These are phyloP conservation scores for Bacidia gigantensis DNA, from an alignment of 495 filamentous ascomycete species.

Conservation along the genomic window DNA sequence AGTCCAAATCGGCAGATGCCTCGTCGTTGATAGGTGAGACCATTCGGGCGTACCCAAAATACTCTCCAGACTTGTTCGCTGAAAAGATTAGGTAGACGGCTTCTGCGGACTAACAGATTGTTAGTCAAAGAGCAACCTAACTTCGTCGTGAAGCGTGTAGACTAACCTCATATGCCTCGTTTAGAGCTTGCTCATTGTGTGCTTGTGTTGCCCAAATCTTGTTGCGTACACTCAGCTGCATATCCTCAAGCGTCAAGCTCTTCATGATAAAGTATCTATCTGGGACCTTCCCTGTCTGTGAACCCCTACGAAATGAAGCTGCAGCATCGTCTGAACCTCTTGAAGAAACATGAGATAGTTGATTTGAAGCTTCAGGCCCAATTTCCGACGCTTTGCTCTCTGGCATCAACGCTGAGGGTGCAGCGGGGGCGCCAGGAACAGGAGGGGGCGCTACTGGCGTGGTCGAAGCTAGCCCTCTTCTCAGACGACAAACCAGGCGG, in stretches of 20 bases:
- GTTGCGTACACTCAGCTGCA: constrained; percentile 78
- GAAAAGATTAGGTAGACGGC: constrained; percentile 96
- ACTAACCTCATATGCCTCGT: constrained; percentile 71
- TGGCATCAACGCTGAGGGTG: constrained; percentile 32
- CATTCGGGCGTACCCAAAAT: constrained; percentile 94
- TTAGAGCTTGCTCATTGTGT: constrained; percentile 77
- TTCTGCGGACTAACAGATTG: constrained; percentile 48
- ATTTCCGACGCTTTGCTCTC: constrained; percentile 15
- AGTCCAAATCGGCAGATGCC: constrained; percentile 49
- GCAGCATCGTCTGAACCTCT: constrained; percentile 17
- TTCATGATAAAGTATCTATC: constrained; percentile 90
- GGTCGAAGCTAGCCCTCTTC: constrained; percentile 36
- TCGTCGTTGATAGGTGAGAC: constrained; percentile 69
- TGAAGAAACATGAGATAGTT: constrained; percentile 17
- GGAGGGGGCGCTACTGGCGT: constrained; percentile 29
- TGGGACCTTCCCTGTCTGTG: constrained; percentile 21
- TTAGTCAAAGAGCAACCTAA: constrained; percentile 5
- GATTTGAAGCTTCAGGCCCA: constrained; percentile 14
- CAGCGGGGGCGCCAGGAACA: constrained; percentile 38
- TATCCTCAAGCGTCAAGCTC: constrained; percentile 85
- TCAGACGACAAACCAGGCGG: constrained; percentile 78
- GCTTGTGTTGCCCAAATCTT: constrained; percentile 89
- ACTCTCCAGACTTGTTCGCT: constrained; percentile 95
- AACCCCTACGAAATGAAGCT: constrained; percentile 9
- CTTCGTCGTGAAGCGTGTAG: neutral